Percentiles rank a stretch among this genome's conserved stretches.
These are phyloP conservation scores for Candida hungchunana DNA, from an alignment of 805 yeast genomes.

Conservation along the genomic window DNA sequence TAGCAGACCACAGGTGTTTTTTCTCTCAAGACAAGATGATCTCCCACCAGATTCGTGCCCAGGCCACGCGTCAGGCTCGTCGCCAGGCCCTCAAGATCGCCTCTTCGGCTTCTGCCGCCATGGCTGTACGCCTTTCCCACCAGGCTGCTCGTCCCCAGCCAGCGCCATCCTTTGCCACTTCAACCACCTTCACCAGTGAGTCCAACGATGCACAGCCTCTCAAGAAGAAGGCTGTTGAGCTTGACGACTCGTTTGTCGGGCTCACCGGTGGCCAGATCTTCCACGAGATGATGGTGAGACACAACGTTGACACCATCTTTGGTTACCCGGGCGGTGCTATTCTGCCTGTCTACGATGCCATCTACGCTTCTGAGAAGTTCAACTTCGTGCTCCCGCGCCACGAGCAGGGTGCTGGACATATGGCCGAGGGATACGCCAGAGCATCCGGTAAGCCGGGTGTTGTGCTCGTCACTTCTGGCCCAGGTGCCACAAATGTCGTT, in stretches of 20 bases:
- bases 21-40: constrained; percentile 12
- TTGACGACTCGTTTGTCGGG: constrained; percentile 90
- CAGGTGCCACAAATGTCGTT: constrained; percentile 97
- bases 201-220: constrained; percentile 6
- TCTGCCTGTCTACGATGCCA: constrained; percentile 95
- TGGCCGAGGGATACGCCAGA: constrained; percentile 99
- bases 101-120: constrained; percentile 10
- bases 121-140: constrained; percentile 11
- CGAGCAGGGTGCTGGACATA: constrained; percentile 99
- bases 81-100: constrained; percentile 10
- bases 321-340: constrained; percentile 99
- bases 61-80: constrained; percentile 18
- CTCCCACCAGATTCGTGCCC: constrained; percentile 19
- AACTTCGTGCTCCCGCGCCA: constrained; percentile 91
- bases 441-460: constrained; percentile 97
- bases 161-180: constrained; percentile 26
- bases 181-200: constrained; percentile 10
- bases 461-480: constrained; percentile 97
- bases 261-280: constrained; percentile 98
- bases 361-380: constrained; percentile 84
- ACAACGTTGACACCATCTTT: constrained; percentile 90
- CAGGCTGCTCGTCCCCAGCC: constrained; percentile 24
- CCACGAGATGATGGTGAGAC: constrained; percentile 98
- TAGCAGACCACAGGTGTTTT: not conserved
- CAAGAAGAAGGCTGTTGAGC: constrained; percentile 21